Percentiles rank a stretch among this genome's conserved stretches.
These are phyloP conservation scores for Aspergillus floridensis DNA, from an alignment of 2,329 filamentous ascomycete species.

Conservation along the genomic window DNA sequence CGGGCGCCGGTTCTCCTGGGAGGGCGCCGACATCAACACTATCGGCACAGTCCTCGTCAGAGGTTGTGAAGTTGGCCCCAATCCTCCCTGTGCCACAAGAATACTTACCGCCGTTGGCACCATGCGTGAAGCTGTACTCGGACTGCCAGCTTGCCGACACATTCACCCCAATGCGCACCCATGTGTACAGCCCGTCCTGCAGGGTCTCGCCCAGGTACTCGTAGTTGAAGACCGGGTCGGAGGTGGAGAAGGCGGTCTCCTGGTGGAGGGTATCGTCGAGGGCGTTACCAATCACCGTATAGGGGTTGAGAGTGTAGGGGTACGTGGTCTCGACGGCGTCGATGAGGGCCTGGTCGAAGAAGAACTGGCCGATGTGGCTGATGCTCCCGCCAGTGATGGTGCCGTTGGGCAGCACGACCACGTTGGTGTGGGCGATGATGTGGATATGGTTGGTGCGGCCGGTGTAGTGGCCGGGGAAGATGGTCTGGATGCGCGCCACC, in stretches of 20 bases:
- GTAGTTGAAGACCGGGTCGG: constrained; percentile 17
- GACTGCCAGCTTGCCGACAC: constrained; percentile 1
- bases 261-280: constrained; percentile 14
- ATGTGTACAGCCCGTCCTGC: constrained; percentile 15
- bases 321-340: constrained; percentile 46
- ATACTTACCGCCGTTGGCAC: no score
- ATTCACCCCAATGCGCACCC: constrained; percentile 16
- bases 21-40: no score
- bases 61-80: no score
- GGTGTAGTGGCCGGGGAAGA: constrained; percentile 48
- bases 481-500: constrained; percentile 40
- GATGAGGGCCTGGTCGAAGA: constrained; percentile 58
- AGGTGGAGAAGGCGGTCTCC: constrained; percentile 14
- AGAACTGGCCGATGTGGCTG: constrained; percentile 61
- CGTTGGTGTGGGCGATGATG: constrained; percentile 30
- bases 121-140: no score
- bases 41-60: no score
- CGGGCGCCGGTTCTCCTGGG: no score
- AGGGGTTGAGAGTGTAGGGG: constrained; percentile 31
- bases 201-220: constrained; percentile 14
- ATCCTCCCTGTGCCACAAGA: no score
- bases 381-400: constrained; percentile 49
- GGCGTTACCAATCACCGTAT: constrained; percentile 13
- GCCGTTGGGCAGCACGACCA: constrained; percentile 27
- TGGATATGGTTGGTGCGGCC: constrained; percentile 35